Evolutionary conservation across 768 basidiomycete species (phyloP), one percentile per base, ranked within the genome.

Genomic region (Auricularia cornea): DNA sequence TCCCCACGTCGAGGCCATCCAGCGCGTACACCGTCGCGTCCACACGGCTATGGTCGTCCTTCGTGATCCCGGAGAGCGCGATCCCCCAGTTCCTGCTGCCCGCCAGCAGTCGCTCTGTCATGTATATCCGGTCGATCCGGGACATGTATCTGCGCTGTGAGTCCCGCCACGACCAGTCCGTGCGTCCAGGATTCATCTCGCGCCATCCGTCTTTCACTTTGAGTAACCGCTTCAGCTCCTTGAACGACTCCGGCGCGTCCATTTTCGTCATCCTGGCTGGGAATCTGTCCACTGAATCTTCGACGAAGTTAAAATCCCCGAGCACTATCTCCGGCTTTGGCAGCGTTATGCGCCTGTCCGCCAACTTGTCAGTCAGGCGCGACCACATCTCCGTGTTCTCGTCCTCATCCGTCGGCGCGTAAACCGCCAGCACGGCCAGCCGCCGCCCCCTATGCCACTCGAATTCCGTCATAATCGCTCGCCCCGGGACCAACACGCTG

Each of bases 231-330:
- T 23, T 48, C 3, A 48, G 44, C 18, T 3, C 3, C 6, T 48
- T 16, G 44, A 48, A 48, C 4, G 18, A 18, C 18, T 6, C 44
- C 3, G 44, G 44, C 3, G 44, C 18, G 44, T 48, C 44, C 5
- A 18, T 16, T 16, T 20, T 6, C 3, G 44, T 8, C 44, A 48
- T 3, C 4, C 18, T 16, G 18, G n/a, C 33, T 31, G 70, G 69
- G 16, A 66, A 28, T 0, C 68, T 52, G 40, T 71, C 70, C 10
- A 70, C 59, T 0, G 14, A 28, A 12, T 70, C 68, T 48, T 70
- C 64, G 2, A 70, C 67, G 5, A 70, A 60, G 32, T 71, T 70
- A 32, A 63, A 63, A 60, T 71, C 69, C 0, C 66, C 69, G 1
- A 63, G 54, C 3, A 71, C 20, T 1, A 67, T 32, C 31, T 68